These are phyloP conservation scores for Begonia peltatifolia DNA, from an alignment of 306 rosid genomes.

Conservation along the genomic window DNA sequence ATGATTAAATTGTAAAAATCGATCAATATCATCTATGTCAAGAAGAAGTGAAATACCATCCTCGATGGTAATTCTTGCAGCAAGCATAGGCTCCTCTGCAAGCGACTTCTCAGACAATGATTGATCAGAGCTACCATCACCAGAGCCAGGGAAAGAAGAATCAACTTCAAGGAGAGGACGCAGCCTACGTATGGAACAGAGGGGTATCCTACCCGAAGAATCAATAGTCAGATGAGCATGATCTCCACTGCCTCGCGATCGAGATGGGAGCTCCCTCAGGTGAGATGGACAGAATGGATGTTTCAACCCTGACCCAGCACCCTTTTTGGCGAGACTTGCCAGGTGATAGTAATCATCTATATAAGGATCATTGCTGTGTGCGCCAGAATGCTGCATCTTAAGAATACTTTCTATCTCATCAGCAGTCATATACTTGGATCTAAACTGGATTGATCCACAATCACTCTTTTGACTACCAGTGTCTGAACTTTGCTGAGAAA, in stretches of 20 bases:
- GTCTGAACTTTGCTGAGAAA: constrained; percentile 53
- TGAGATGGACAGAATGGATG: constrained; percentile 86
- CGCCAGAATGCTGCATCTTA: constrained; percentile 85
- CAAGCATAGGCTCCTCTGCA: constrained; percentile 96
- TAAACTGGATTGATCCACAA: constrained; percentile 61
- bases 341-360: constrained; percentile 94
- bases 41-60: constrained; percentile 91
- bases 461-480: constrained; percentile 33
- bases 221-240: constrained; percentile 98
- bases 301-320: constrained; percentile 63
- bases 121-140: constrained; percentile 42
- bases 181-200: constrained; percentile 95
- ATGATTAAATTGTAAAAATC: constrained; percentile 77
- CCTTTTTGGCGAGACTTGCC: constrained; percentile 71
- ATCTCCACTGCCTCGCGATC: constrained; percentile 59
- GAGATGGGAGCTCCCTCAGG: constrained; percentile 73
- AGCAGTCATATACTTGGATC: constrained; percentile 79
- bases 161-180: constrained; percentile 99
- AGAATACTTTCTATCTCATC: constrained; percentile 84
- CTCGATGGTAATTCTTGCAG: constrained; percentile 76
- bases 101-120: constrained; percentile 72
- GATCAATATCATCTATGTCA: constrained; percentile 93
- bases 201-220: constrained; percentile 94
- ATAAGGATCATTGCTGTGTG: constrained; percentile 95
- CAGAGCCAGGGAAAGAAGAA: constrained; percentile 43